phyloP scores from a whole-genome alignment of 495 filamentous ascomycete genomes.

The Elasticomyces elasticus region DNA sequence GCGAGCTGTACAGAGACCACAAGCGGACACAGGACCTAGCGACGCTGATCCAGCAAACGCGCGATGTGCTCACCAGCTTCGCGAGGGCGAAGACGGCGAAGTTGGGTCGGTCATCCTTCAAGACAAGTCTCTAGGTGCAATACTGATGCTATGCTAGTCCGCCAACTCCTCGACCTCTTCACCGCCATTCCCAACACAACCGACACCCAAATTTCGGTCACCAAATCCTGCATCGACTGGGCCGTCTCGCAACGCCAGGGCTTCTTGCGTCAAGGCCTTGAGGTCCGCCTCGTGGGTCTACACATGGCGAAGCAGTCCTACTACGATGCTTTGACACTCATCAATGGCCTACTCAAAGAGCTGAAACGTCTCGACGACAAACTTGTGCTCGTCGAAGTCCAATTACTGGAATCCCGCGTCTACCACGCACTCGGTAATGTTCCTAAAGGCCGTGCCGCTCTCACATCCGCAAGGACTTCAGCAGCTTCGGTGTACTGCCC shows the following conservation, averaged over 20 bases:
- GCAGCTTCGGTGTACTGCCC: slow-evolving; percentile 96
- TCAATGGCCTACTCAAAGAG: slow-evolving; percentile 89
- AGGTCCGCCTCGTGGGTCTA: slow-evolving; percentile 84
- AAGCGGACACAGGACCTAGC: slow-evolving; percentile 74
- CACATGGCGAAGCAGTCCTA: slow-evolving; percentile 95
- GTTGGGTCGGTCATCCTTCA: slow-evolving; percentile 54
- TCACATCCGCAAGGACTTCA: slow-evolving; percentile 87
- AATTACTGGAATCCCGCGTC: slow-evolving; percentile 89
- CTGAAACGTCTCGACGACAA: slow-evolving; percentile 98
- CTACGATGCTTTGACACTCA: slow-evolving; percentile 91
- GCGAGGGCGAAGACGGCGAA: slow-evolving; percentile 99
- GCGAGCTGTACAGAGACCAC: slow-evolving; percentile 83
- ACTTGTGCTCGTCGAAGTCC: slow-evolving; percentile 95
- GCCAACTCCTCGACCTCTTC: slow-evolving; percentile 93
- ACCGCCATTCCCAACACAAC: slow-evolving; percentile 82
- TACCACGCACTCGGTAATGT: slow-evolving; percentile 97
- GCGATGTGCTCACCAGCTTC: slow-evolving; percentile 84
- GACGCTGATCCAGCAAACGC: slow-evolving; percentile 79
- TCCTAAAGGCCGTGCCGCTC: slow-evolving; percentile 86
- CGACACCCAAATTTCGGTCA: slow-evolving; percentile 85
- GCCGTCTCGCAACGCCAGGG: slow-evolving; percentile 82
- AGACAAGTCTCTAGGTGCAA: not conserved
- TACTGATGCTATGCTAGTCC: slow-evolving; percentile 49
- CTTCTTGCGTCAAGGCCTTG: slow-evolving; percentile 95
- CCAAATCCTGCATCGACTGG: slow-evolving; percentile 99